Evolutionary conservation across 768 basidiomycete genomes (phyloP).

Genomic region (Gloeostereum incarnatum): DNA sequence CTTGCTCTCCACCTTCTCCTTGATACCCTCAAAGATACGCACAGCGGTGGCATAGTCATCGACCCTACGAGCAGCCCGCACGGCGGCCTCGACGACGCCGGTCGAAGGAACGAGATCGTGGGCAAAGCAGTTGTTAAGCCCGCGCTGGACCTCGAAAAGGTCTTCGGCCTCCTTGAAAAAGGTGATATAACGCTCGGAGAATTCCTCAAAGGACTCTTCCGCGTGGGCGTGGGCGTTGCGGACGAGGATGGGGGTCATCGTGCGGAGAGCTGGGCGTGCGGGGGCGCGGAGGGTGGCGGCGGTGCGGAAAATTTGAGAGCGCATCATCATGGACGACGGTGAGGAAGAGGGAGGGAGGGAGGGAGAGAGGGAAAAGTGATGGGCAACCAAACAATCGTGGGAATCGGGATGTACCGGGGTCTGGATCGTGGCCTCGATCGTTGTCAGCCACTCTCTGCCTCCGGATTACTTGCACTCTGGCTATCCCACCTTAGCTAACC

Average conservation of each 20-base stretch:
- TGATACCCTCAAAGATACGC: constrained; percentile 90
- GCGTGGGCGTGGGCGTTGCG: constrained; percentile 54
- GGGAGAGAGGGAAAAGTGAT: not conserved
- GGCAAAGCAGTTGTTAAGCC: constrained; percentile 98
- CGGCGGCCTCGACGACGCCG: constrained; percentile 76
- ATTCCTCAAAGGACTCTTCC: constrained; percentile 89
- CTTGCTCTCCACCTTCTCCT: constrained; percentile 98
- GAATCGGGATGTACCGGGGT: not conserved
- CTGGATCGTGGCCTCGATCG: not conserved
- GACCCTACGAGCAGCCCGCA: constrained; percentile 82
- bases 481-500: too few species aligned
- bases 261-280: constrained; percentile 36
- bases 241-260: constrained; percentile 29
- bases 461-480: too few species aligned
- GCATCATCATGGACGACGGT: constrained; percentile 31
- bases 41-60: constrained; percentile 98
- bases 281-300: constrained; percentile 52
- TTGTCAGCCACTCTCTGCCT: too few species aligned
- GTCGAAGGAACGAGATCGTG: constrained; percentile 93
- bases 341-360: not conserved
- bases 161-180: constrained; percentile 94
- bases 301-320: constrained; percentile 48
- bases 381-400: not conserved
- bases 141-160: constrained; percentile 97
- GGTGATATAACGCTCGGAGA: constrained; percentile 86